Conservation (phyloP, 1,139 yeast species). For the Taphrina pruni region DNA sequence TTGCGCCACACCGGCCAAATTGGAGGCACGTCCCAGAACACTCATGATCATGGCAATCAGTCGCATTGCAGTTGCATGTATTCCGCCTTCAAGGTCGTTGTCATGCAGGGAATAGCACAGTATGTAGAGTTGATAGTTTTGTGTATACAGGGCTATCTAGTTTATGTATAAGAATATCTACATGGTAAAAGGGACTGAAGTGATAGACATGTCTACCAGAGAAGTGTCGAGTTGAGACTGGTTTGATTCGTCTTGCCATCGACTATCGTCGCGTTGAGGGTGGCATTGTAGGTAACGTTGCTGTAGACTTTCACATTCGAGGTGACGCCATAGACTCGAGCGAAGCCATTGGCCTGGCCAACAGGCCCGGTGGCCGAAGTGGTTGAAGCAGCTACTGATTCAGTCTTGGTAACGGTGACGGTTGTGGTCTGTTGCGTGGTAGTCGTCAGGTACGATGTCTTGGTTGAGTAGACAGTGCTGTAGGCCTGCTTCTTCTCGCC, state of each 20-base stretch:
- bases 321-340: neutral
- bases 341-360: neutral
- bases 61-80: too few relatives aligned
- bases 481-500: conserved; percentile 28
- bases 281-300: neutral
- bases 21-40: too few relatives aligned
- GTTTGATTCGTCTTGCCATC: neutral
- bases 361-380: conserved; percentile 3
- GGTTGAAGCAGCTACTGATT: neutral
- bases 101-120: too few relatives aligned
- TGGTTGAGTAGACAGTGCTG: conserved; percentile 30
- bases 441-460: conserved; percentile 26
- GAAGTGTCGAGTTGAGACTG: neutral
- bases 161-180: conserved; percentile 3
- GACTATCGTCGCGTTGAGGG: conserved; percentile 1
- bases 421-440: conserved; percentile 29
- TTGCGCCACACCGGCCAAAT: too few relatives aligned
- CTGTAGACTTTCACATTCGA: neutral
- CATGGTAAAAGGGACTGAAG: neutral
- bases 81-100: too few relatives aligned
- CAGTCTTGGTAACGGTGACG: conserved; percentile 20
- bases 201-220: neutral
- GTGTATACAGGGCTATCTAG: conserved; percentile 7
- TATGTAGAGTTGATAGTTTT: neutral
- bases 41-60: too few relatives aligned